Base-by-base conservation (phyloP, 331 rosid genomes). In the Phaseolus coccineus region DNA sequence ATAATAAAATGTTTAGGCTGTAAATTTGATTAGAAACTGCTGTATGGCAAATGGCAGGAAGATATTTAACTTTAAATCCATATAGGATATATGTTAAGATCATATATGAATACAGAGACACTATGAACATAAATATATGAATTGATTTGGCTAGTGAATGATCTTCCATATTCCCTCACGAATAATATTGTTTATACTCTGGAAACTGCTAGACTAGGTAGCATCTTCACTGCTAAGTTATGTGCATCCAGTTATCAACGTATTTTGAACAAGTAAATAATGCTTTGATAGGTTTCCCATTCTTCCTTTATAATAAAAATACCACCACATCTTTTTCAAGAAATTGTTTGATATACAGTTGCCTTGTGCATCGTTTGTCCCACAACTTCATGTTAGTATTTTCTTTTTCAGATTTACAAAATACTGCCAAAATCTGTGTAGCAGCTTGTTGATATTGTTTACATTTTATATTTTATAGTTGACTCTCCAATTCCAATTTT, bases 401-500 rank as follows among this genome's bases (percentile, higher is more conserved):
- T 6, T 46, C 3, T 10, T 39, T 30, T 76, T 69, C 15, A n/a
- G 59, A n/a, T 57, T 67, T 56, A 25, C 27, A 57, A 67, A 46
- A 68, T 15, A 50, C 74, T 59, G 55, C 37, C 63, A 64, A 66
- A 57, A 71, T 63, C 14, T 52, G 53, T 56, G 37, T 47, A 57
- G 55, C 33, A 58, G 48, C 30, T 40, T 67, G 10, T 35, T 58
- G n/a, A 16, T 65, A 8, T 70, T 76, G 35, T 66, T 53, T 57
- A 19, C 25, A 8, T 47, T 80, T 5, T 57, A 4, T 64, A 7
- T 53, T 42, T 5, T 59, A 69, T 71, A 57, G 67, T 46, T 82
- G 44, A 58, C 67, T 81, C 68, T 46, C 47, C 62, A 37, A 52
- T 81, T 58, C 59, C 52, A 68, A 69, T 68, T 47, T 77, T 80